phyloP scores from a whole-genome alignment of 345 rosid species.

The Pistacia atlantica region DNA sequence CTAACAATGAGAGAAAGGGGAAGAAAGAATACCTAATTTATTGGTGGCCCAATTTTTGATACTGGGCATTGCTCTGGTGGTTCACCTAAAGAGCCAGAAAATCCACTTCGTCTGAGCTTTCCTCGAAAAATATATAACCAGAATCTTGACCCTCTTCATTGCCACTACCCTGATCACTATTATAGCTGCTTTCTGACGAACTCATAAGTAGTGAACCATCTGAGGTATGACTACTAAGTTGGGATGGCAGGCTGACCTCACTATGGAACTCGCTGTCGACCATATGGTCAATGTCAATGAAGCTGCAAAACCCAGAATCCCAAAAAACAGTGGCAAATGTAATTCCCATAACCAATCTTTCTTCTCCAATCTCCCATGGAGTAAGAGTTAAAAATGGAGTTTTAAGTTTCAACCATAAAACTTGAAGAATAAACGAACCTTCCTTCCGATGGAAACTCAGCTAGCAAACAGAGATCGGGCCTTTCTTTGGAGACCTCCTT shows the following conservation, averaged over 20 bases:
- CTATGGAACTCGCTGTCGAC: constrained; percentile 54
- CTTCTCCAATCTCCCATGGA: background rate
- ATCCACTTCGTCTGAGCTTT: constrained; percentile 71
- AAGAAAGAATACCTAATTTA: constrained; percentile 27
- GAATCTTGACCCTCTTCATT: constrained; percentile 62
- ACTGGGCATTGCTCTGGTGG: constrained; percentile 8
- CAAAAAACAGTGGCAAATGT: constrained; percentile 12
- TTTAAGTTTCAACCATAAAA: background rate
- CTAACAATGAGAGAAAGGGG: background rate
- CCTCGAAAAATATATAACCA: constrained; percentile 48
- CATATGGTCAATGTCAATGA: constrained; percentile 55
- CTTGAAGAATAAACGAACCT: constrained; percentile 41
- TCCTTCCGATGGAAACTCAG: constrained; percentile 72
- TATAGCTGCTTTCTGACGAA: constrained; percentile 65
- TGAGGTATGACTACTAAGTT: constrained; percentile 40
- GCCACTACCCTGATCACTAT: constrained; percentile 67
- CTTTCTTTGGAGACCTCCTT: constrained; percentile 73
- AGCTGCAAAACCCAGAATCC: constrained; percentile 52
- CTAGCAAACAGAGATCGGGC: constrained; percentile 66
- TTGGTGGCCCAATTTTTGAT: constrained; percentile 9
- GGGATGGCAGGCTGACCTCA: constrained; percentile 48
- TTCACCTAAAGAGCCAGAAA: constrained; percentile 41
- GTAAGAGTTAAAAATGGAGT: background rate
- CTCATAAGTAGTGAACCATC: constrained; percentile 51
- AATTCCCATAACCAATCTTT: constrained; percentile 9